Base-by-base conservation (phyloP, 2,329 filamentous ascomycete species). In the Aspergillus fructus region DNA sequence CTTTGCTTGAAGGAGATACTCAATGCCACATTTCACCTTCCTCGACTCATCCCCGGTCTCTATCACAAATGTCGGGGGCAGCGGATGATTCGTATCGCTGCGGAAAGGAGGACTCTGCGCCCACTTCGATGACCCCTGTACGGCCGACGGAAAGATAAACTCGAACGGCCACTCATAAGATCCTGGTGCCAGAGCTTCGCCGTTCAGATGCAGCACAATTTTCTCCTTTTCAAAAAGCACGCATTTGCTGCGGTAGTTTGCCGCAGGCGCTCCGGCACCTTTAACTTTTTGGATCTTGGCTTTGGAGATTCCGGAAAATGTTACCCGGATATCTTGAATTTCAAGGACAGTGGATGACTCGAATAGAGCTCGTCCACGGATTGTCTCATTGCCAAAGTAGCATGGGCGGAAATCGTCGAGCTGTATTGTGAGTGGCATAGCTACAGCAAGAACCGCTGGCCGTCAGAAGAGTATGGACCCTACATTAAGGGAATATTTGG, bases 271-370 rank as follows among this genome's bases (percentile, higher is more conserved):
- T 0, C 48, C 60, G 5, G 58, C 23, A 12, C 58, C 56, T 21
- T 62, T 64, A n/a, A 61, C 53, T 23, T 64, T 62, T 37, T 58
- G 56, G 4, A 64, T 23, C 13, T 54, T 61, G n/a, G 58, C 55
- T 30, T 64, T 64, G 17, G 54, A 53, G 41, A 56, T 45, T 4
- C 60, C 60, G 3, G 49, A 53, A 27, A 64, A 62, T 3, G 39
- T 56, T 30, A 62, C 54, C 13, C 53, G 34, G 23, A 64, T 49
- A 7, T 49, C 48, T 47, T 17, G 15, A 9, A 42, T 12, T 0
- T 23, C 3, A 1, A 23, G 33, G 2, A 15, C 6, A 3, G 13
- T 50, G 6, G 49, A 30, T 5, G 37, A 41, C 13, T 42, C n/a
- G 23, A 50, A 50, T 3, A 17, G 12, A 13, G 42, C 23, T 1